phyloP scores from a whole-genome alignment of 129 eudicot species.

The Calendula officinalis region DNA sequence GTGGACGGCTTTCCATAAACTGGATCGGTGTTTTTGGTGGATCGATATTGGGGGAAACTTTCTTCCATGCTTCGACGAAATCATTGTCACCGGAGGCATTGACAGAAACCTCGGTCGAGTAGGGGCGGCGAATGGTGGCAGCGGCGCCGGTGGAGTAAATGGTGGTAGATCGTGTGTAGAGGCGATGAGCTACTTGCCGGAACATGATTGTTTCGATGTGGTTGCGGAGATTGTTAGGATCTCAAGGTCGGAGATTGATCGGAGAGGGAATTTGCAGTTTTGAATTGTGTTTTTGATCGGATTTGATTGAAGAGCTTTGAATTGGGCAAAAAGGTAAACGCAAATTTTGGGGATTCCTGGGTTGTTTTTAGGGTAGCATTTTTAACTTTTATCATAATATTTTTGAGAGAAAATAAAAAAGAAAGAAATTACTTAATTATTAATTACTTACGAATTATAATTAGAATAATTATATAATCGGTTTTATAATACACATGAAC shows the following conservation, averaged over 20 bases:
- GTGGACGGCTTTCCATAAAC: conserved; percentile 63
- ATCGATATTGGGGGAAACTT: conserved; percentile 57
- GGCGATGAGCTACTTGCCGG: conserved; percentile 52
- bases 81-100: conserved; percentile 41
- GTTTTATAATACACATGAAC: too few relatives aligned
- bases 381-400: neutral
- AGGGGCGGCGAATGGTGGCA: conserved; percentile 35
- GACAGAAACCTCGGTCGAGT: conserved; percentile 49
- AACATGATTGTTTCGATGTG: conserved; percentile 43
- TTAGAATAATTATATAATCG: too few relatives aligned
- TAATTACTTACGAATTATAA: too few relatives aligned
- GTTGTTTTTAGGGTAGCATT: conserved; percentile 19
- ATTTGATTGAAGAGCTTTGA: conserved; percentile 12
- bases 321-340: conserved; percentile 14
- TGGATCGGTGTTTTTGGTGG: conserved; percentile 74
- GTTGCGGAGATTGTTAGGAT: conserved; percentile 24
- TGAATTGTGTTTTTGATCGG: conserved; percentile 3
- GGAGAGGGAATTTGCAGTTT: conserved; percentile 6
- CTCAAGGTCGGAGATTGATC: conserved; percentile 36
- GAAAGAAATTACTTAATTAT: too few relatives aligned
- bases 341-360: conserved; percentile 11
- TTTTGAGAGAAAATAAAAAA: neutral
- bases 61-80: conserved; percentile 69
- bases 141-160: conserved; percentile 32
- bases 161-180: conserved; percentile 44